Base-by-base conservation (phyloP, 148 eudicot genomes). In the Rhododendron mucronatum region DNA sequence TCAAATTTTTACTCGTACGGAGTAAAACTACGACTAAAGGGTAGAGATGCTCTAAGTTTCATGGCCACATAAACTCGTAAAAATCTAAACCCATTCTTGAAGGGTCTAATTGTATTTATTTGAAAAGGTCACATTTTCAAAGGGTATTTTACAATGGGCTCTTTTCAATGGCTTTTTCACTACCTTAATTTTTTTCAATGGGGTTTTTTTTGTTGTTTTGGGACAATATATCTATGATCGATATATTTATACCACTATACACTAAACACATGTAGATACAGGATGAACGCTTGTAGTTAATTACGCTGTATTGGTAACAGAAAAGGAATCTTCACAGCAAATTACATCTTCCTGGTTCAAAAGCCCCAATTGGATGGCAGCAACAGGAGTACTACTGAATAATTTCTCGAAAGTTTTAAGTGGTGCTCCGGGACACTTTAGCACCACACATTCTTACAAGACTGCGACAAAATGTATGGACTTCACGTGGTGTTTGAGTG, bases 251-350 rank as follows among this genome's bases (percentile, higher is more conserved):
- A 33, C 35, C 35, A 50, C 53, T 10, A 50, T 10, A 48, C 51
- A 48, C 51, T 10, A 12, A 50, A 3, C 53, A 8, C 51, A 11
- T 48, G 51, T 41, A 6, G 0, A 41, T 41, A 41, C 1, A 7
- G 7, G 7, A 41, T 41, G 44, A 41, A 53, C 5, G 18, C 15
- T 47, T 39, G 39, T 83, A 16, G 57, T 67, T 11, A 13, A 3
- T 86, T 21, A 35, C 26, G n/a, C 12, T 3, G 28, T 61, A 11
- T 88, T 87, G 45, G n/a, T 23, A 63, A n/a, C 93, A 95, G 98
- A 95, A 94, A 90, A 90, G 98, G 92, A 89, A 93, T 95, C 71
- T 95, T 95, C 92, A 95, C 98, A 1, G 94, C 98, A 21, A 91
- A 92, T 95, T 95, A 95, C 83, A 93, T 95, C 89, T 95, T 95